Conservation (phyloP, 768 basidiomycete genomes). For the Leccinellum luteum region DNA sequence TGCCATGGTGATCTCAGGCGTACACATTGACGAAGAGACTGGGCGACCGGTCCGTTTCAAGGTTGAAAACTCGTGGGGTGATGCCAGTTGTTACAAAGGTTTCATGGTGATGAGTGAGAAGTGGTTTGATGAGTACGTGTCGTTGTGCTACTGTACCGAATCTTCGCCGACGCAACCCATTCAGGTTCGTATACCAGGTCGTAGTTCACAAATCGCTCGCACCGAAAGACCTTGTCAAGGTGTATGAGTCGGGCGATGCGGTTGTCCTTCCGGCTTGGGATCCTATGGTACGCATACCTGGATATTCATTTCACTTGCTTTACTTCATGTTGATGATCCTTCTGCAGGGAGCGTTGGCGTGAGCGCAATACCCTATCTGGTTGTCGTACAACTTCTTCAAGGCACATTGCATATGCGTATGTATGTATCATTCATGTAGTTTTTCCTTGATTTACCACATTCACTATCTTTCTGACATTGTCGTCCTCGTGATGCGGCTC, state of each 20-base stretch:
- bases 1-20: constrained; percentile 83
- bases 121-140: constrained; percentile 87
- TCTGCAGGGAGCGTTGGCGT: constrained; percentile 25
- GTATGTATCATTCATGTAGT: neutral
- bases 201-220: constrained; percentile 82
- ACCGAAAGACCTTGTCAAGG: constrained; percentile 74
- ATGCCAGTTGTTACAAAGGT: constrained; percentile 72
- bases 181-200: constrained; percentile 88
- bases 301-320: neutral
- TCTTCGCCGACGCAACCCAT: constrained; percentile 1
- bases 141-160: neutral
- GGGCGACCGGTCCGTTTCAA: constrained; percentile 88
- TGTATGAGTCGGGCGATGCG: constrained; percentile 67
- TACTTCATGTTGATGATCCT: neutral
- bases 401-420: neutral
- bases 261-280: constrained; percentile 88
- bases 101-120: constrained; percentile 89
- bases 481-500: neutral
- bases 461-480: neutral
- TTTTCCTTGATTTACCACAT: neutral
- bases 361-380: constrained; percentile 1
- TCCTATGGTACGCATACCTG: constrained; percentile 27
- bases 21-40: constrained; percentile 69
- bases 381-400: too few relatives aligned
- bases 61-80: constrained; percentile 96